Evolutionary conservation across 2,329 filamentous ascomycete species (phyloP), one percentile per base, ranked within the genome.

Genomic region (Aspergillus neoniger): DNA sequence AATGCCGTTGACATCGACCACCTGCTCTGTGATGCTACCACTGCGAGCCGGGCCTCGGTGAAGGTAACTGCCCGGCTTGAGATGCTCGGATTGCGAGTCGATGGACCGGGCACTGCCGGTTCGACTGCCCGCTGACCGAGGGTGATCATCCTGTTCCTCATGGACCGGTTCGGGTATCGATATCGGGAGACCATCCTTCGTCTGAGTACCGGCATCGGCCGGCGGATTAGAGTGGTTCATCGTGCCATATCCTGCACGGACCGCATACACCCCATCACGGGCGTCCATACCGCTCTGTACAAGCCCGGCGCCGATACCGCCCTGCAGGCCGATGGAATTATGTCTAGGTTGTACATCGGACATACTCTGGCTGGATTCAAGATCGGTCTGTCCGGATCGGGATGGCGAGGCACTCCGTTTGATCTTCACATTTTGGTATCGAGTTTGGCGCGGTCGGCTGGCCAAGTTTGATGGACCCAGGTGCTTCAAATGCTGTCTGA

Each of bases 1-100:
- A 55, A 92, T 83, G 2, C 91, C 91, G 58, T 88, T 86, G 2
- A 88, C 81, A 69, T 93, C 88, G 58, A 92, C 80, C n/a, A 91
- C 80, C 62, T 90, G 91, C 75, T 93, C 90, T 0, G 90, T 92
- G 67, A 93, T 91, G 72, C 88, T 91, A 28, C 91, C 90, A 66
- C 88, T 91, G 59, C 89, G 83, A 5, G 88, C 87, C 4, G 82
- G 80, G 8, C 83, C 80, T 36, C 78, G 78, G 53, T 76, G 76
- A 17, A 72, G 69, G 41, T 77, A 77, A 28, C 66, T 63, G 30
- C 53, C 69, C 65, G 72, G 57, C 67, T 73, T 59, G 48, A 54
- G 41, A 19, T 53, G 53, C 7, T 69, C 65, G 3, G 57, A 59
- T 2, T 57, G 67, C n/a, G 66, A 66, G 32, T 70, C 67, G 19